These are phyloP conservation scores for Zasmidium citrigriseum DNA, from an alignment of 2,329 filamentous ascomycete genomes.

Conservation along the genomic window DNA sequence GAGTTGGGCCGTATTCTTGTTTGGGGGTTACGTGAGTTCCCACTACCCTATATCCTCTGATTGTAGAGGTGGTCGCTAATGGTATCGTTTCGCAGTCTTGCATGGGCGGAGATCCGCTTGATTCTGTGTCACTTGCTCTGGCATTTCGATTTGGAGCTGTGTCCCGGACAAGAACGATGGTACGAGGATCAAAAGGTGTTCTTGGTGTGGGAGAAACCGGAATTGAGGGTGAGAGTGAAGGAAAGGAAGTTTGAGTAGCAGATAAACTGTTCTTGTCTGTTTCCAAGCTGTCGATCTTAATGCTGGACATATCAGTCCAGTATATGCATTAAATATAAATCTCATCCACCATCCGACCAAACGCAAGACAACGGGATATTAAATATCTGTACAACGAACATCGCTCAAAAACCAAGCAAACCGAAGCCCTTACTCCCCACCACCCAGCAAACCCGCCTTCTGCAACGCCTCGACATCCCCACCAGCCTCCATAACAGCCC, in stretches of 20 bases:
- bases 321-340: too few species aligned
- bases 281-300: too few species aligned
- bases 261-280: too few species aligned
- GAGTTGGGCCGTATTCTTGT: not conserved
- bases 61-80: not conserved
- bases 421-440: not conserved
- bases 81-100: not conserved
- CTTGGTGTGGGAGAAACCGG: not conserved
- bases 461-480: slow-evolving; percentile 58
- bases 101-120: not conserved
- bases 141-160: not conserved
- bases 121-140: not conserved
- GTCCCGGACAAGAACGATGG: not conserved
- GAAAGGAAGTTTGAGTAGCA: not conserved
- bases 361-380: too few species aligned
- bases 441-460: slow-evolving; percentile 41
- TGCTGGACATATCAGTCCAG: too few species aligned
- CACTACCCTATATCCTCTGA: too few species aligned
- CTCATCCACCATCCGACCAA: too few species aligned
- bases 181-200: not conserved
- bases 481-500: slow-evolving; percentile 69
- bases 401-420: too few species aligned
- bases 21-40: not conserved
- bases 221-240: not conserved
- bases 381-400: too few species aligned